Evolutionary conservation across 1,284 basidiomycete species (phyloP), one percentile per base, ranked within the genome.

Genomic region (Ceratobasidium sp.): DNA sequence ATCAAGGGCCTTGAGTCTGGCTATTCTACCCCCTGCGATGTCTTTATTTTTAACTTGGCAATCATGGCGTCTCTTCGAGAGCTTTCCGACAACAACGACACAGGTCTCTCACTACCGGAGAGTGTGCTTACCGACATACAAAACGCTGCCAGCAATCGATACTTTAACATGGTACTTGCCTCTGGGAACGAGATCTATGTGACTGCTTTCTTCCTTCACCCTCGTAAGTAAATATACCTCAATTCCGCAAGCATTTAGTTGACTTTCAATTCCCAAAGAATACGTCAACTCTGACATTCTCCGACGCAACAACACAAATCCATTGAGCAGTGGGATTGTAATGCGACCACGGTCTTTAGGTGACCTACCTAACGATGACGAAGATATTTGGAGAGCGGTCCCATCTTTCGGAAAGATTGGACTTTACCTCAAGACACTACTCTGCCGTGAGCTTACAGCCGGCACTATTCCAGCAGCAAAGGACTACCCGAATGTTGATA

Each of bases 1-100:
- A 46, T 67, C 6, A 67, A 64, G 41, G 73, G 73, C 26, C 62
- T 74, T 0, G 73, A 74, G 38, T 74, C 73, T 5, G 63, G 55
- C 14, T 28, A 49, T 14, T 64, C 71, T 26, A 72, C 46, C 18
- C 58, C 62, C 2, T 55, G 59, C 41, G 61, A 72, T 52, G 73
- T 74, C 21, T 58, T 73, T 49, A 21, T 73, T 16, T 74, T 74
- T 38, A 57, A 72, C 28, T 35, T 74, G 8, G 71, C 58, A 3
- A 55, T 74, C 13, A 32, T 73, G 30, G 71, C 73, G 7, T n/a
- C 50, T 5, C 35, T 47, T 32, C 35, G 47, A 6, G 50, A 73
- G 11, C 16, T 73, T 2, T 50, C 73, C n/a, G 35, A 66, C 5
- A 54, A 74, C 32, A 74, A 74, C 41, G 38, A 62, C 6, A 32